phyloP scores from a whole-genome alignment of 805 yeast species.

The Suhomyces sp. region DNA sequence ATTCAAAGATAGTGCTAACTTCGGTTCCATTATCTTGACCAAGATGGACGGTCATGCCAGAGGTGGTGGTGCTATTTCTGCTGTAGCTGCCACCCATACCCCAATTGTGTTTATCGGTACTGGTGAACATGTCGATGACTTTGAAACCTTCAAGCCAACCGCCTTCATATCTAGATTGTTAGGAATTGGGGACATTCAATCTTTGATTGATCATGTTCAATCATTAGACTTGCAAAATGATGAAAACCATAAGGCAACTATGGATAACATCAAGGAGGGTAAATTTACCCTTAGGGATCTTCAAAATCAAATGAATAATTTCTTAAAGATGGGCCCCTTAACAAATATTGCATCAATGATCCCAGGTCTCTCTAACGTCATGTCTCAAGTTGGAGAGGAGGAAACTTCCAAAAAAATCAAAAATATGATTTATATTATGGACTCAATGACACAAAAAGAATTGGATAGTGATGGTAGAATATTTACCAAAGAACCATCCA shows the following conservation, averaged over 20 bases:
- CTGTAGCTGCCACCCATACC: slow-evolving; percentile 94
- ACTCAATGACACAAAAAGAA: slow-evolving; percentile 92
- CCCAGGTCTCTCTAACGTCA: slow-evolving; percentile 83
- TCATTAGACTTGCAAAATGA: slow-evolving; percentile 66
- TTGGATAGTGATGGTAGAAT: slow-evolving; percentile 85
- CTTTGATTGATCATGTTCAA: slow-evolving; percentile 90
- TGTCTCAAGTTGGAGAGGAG: slow-evolving; percentile 87
- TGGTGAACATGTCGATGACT: slow-evolving; percentile 93
- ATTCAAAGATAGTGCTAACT: slow-evolving; percentile 87
- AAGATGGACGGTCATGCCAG: slow-evolving; percentile 99
- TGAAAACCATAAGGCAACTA: slow-evolving; percentile 80
- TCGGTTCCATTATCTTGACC: slow-evolving; percentile 92
- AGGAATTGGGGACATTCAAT: slow-evolving; percentile 95
- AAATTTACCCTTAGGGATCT: slow-evolving; percentile 88
- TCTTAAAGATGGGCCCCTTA: slow-evolving; percentile 95
- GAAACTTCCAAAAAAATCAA: slow-evolving; percentile 84
- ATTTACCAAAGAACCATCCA: slow-evolving; percentile 75
- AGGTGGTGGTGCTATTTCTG: slow-evolving; percentile 99
- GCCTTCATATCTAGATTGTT: slow-evolving; percentile 87
- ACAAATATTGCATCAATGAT: slow-evolving; percentile 93
- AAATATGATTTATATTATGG: slow-evolving; percentile 87
- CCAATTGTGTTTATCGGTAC: slow-evolving; percentile 97
- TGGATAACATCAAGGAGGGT: slow-evolving; percentile 92
- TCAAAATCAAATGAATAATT: slow-evolving; percentile 92
- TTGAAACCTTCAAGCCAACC: slow-evolving; percentile 87